These are phyloP conservation scores for Capronia epimyces DNA, from an alignment of 2,329 filamentous ascomycete genomes.

Conservation along the genomic window DNA sequence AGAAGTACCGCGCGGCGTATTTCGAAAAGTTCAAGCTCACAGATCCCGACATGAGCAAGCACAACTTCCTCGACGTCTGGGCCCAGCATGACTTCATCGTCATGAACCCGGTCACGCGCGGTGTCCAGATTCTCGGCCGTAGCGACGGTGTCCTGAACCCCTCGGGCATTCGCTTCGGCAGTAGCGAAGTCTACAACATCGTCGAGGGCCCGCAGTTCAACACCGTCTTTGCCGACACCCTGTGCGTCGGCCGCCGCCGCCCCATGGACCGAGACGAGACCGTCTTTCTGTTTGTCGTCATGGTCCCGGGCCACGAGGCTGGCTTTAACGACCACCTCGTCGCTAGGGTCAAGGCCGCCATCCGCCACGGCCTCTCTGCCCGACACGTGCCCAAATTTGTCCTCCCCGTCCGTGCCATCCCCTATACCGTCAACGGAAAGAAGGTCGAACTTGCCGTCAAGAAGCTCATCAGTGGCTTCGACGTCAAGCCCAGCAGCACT, in stretches of 20 bases:
- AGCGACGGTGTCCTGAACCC: constrained; percentile 47
- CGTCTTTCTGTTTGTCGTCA: constrained; percentile 41
- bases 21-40: constrained; percentile 40
- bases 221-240: constrained; percentile 34
- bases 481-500: constrained; percentile 37
- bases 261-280: constrained; percentile 36
- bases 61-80: constrained; percentile 38
- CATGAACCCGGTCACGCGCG: constrained; percentile 39
- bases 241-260: constrained; percentile 38
- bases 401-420: constrained; percentile 37
- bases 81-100: constrained; percentile 46
- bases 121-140: constrained; percentile 42
- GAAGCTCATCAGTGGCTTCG: constrained; percentile 37
- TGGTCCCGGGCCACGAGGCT: constrained; percentile 28
- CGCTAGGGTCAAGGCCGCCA: constrained; percentile 24
- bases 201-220: constrained; percentile 37
- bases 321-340: constrained; percentile 28
- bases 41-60: no score
- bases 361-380: constrained; percentile 29
- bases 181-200: constrained; percentile 45
- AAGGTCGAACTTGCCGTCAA: constrained; percentile 45
- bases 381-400: constrained; percentile 42
- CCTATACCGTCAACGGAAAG: constrained; percentile 46
- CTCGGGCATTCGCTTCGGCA: constrained; percentile 45
- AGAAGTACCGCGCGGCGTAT: constrained; percentile 43